Evolutionary conservation across 164 flowering plant species (phyloP).

Genomic region (Chloranthus sessilifolius): DNA sequence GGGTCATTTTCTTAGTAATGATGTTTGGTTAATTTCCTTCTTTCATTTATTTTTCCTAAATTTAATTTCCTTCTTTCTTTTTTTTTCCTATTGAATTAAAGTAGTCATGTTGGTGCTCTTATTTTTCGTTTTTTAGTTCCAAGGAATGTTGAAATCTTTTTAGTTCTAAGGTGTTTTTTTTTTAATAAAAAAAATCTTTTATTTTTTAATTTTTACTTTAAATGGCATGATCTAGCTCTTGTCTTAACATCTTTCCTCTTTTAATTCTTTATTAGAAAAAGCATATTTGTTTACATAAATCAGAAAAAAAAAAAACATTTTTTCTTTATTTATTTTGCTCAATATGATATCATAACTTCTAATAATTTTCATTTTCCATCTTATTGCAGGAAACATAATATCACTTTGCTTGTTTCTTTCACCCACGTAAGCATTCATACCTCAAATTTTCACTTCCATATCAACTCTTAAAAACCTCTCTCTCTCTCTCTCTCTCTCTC

Average conservation of each 20-base stretch:
- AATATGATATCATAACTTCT: background rate
- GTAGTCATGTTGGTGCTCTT: too few relatives aligned
- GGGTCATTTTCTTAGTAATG: too few relatives aligned
- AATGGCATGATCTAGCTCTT: background rate
- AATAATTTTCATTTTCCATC: background rate
- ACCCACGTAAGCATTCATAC: slow-evolving; percentile 37
- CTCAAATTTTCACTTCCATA: background rate
- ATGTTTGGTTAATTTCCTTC: background rate
- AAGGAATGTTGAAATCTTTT: too few relatives aligned
- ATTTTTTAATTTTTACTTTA: too few relatives aligned
- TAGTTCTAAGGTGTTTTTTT: too few relatives aligned
- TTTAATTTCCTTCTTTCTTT: background rate
- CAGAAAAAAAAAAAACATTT: too few relatives aligned
- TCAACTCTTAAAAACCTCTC: background rate
- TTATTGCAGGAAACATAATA: slow-evolving; percentile 57
- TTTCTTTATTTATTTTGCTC: background rate
- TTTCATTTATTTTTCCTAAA: background rate
- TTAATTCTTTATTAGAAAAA: background rate
- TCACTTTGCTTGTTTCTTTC: slow-evolving; percentile 56
- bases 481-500: background rate
- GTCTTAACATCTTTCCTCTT: background rate
- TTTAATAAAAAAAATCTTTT: too few relatives aligned
- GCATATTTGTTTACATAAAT: background rate
- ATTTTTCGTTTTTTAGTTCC: too few relatives aligned
- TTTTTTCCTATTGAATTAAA: too few relatives aligned